Evolutionary conservation across 176 grass and related monocot species (phyloP).

Genomic region (Musa acuminata): DNA sequence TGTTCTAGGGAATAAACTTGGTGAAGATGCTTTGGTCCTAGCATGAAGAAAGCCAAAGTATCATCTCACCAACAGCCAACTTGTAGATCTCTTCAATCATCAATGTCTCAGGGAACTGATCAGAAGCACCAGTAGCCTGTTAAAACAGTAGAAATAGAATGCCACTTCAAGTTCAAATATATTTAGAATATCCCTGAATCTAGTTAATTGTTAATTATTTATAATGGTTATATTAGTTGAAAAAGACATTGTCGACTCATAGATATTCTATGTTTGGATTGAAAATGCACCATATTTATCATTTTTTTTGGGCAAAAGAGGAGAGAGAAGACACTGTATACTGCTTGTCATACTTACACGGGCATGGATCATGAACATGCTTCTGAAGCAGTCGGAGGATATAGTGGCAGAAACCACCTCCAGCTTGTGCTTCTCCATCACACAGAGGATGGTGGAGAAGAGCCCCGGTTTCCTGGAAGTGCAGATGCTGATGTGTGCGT

Average conservation of each 20-base stretch:
- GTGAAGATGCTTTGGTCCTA: too few species aligned
- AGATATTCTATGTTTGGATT: too few species aligned
- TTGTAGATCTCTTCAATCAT: conserved; percentile 36
- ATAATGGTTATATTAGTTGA: background rate
- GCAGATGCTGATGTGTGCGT: conserved; percentile 43
- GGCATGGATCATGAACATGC: conserved; percentile 42
- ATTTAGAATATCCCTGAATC: too few species aligned
- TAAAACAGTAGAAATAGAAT: background rate
- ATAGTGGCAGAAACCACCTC: conserved; percentile 39
- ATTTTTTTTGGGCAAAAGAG: too few species aligned
- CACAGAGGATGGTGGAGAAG: conserved; percentile 25
- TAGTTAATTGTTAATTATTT: background rate
- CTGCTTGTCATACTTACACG: conserved; percentile 20
- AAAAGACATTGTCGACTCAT: background rate
- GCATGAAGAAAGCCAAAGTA: conserved; percentile 38
- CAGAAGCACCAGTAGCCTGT: conserved; percentile 28
- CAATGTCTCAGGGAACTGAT: conserved; percentile 3
- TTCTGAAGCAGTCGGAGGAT: conserved; percentile 6
- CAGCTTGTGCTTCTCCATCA: conserved; percentile 51
- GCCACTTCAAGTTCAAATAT: too few species aligned
- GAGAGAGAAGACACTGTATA: too few species aligned
- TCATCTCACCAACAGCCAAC: conserved; percentile 48
- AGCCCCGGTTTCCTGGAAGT: conserved; percentile 12
- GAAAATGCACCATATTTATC: background rate
- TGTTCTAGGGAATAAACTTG: too few species aligned